Percentiles rank a stretch among this genome's conserved stretches.
Conservation (phyloP, 176 grass and related monocot genomes). For the Aegilops umbellulata region DNA sequence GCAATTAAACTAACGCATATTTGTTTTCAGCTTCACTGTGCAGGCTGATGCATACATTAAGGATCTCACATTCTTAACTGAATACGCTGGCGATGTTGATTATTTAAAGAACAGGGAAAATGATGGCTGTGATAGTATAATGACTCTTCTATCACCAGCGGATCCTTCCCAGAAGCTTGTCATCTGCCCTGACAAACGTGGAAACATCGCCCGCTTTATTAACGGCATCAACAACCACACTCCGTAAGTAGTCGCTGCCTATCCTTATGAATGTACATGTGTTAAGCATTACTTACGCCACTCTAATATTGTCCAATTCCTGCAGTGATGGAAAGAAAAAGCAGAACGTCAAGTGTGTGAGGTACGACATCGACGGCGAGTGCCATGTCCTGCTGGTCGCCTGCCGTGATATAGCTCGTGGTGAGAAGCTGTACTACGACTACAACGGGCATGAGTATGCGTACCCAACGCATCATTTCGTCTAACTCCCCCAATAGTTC, state of each 20-base stretch:
- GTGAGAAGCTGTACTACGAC: constrained; percentile 93
- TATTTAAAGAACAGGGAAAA: constrained; percentile 65
- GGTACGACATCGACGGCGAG: constrained; percentile 78
- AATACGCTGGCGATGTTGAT: constrained; percentile 93
- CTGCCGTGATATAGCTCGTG: constrained; percentile 77
- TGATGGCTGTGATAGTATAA: constrained; percentile 88
- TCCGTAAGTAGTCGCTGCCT: constrained; percentile 46
- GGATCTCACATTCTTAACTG: constrained; percentile 81
- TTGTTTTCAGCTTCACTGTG: too few species aligned
- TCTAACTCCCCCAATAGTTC: constrained; percentile 35
- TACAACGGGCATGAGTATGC: constrained; percentile 92
- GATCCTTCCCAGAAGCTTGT: constrained; percentile 65
- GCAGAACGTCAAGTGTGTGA: constrained; percentile 86
- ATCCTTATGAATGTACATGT: background rate
- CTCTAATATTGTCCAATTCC: constrained; percentile 27
- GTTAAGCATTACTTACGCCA: background rate
- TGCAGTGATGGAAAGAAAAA: constrained; percentile 91
- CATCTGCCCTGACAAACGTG: constrained; percentile 61
- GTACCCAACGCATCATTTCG: constrained; percentile 85
- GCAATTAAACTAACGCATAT: too few species aligned
- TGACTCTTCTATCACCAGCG: constrained; percentile 76
- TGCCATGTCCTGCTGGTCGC: constrained; percentile 83
- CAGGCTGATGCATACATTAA: constrained; percentile 50
- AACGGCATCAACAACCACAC: constrained; percentile 82
- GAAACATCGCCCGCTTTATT: constrained; percentile 85